Base-by-base conservation (phyloP, 106 monocot species). In the Amphibolis antarctica region DNA sequence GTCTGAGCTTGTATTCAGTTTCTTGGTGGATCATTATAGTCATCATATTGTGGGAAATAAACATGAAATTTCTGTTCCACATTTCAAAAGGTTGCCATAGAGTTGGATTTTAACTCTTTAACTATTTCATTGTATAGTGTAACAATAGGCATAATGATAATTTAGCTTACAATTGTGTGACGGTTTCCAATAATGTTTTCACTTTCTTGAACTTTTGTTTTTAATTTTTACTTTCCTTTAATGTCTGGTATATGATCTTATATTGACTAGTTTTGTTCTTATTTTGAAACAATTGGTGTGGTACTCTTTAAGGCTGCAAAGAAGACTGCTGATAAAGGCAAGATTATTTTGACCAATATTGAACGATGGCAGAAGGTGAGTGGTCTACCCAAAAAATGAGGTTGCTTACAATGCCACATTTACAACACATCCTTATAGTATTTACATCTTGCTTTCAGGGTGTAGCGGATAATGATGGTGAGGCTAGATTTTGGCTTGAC, bases 341-440 rank as follows among this genome's bases (percentile, higher is more conserved):
- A 85, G 74, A 74, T n/a, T 63, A 71, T 90, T 50, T 46, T 93
- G 59, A 88, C 61, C 64, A 93, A 93, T 44, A 88, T 93, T 68
- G 93, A 93, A 74, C 76, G 88, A 13, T 93, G 93, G 93, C 93
- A 93, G 70, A 93, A 93, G 83, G 93, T 93, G 44, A 62, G 67
- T 59, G 30, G 52, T 59, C 66, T 45, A 10, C 26, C 23, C 24
- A 66, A 20, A 12, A 43, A 23, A 29, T 6, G 46, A 62, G 45
- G 1, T 13, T 52, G 4, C 13, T 44, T 47, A 60, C 0, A 18
- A 53, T 69, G 43, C n/a, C 10, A 43, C 28, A 20, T 24, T 64
- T 60, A 12, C 43, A 50, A 5, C 45, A n/a, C 10, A 14, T 62
- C 52, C 62, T 79, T 68, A 65, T 29, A 53, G 64, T 49, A 9